Evolutionary conservation across 805 yeast species (phyloP), one percentile per base, ranked within the genome.

Genomic region (Candida nanaspora): DNA sequence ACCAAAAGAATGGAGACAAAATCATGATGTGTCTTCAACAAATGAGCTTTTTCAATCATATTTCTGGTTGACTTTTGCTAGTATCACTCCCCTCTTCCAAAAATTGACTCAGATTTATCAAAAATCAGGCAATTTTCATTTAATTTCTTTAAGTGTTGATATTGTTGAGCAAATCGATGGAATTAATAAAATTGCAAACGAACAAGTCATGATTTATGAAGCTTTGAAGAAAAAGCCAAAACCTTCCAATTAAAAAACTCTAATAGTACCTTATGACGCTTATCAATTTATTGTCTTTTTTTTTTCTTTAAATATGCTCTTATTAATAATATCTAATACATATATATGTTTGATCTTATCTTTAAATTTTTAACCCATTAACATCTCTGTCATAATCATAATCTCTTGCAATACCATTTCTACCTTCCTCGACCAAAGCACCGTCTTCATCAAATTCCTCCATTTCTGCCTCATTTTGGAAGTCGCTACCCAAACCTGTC

Each of bases 401-500:
- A 2, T 93, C 95, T 49, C 98, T 70, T 2, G 98, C 98, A 41
- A 91, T 76, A 31, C 98, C 98, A 2, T 75, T 69, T 36, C 82
- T 69, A 1, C 98, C 98, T 47, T 82, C 80, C 55, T 88, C 95
- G 0, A 87, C 72, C 0, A 69, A 59, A 0, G 97, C 95, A 31
- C 94, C 96, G n/a, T 72, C 77, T 36, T 65, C 68, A 39, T 65
- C 70, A 25, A 44, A 40, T n/a, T 67, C 76, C 1, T 62, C 66
- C 8, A 62, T 65, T 2, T 56, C 62, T 5, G 46, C 59, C 25
- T 48, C 38, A 1, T 55, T 46, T 8, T 53, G 49, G 61, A 69
- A 87, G 55, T 91, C 97, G 44, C 93, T 82, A 1, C 98, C 98
- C 27, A 91, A 66, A 0, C 98, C 98, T 0, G 80, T 76, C 98